Percentiles rank a stretch among this genome's conserved stretches.
Conservation (phyloP, 441 rosid species). For the Erysimum cheiri region DNA sequence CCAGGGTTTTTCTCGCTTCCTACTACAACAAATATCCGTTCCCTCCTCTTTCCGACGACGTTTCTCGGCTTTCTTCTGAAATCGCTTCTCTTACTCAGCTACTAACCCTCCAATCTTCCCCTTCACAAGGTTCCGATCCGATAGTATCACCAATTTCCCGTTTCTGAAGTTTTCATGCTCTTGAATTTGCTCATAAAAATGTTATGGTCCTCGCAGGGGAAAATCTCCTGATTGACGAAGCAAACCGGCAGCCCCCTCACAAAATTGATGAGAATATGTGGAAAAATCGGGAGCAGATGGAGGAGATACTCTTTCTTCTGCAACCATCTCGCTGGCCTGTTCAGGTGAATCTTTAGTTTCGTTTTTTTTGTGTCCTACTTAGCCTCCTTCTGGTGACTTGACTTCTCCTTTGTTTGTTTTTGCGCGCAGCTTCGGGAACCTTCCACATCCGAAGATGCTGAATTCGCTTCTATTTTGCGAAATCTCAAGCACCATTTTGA, state of each 20-base stretch:
- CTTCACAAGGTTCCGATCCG: conserved; percentile 61
- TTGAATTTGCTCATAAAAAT: not conserved
- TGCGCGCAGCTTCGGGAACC: conserved; percentile 70
- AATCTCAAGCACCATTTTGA: conserved; percentile 53
- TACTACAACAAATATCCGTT: conserved; percentile 83
- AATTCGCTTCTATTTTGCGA: conserved; percentile 51
- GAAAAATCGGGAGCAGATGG: conserved; percentile 93
- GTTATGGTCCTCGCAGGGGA: conserved; percentile 51
- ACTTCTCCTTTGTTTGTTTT: not conserved
- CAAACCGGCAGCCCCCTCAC: conserved; percentile 71
- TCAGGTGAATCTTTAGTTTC: conserved; percentile 46
- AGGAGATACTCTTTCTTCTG: conserved; percentile 80
- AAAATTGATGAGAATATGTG: conserved; percentile 98
- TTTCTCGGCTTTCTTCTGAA: conserved; percentile 66
- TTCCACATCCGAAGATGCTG: conserved; percentile 57
- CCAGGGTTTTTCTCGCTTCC: conserved; percentile 75
- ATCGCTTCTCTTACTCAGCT: conserved; percentile 64
- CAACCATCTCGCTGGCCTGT: conserved; percentile 74
- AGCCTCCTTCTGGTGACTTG: conserved; percentile 6
- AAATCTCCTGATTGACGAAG: conserved; percentile 59
- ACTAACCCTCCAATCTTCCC: conserved; percentile 56
- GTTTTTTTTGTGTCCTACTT: not conserved
- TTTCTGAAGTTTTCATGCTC: not conserved
- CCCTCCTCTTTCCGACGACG: conserved; percentile 73
- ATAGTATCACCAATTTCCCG: not conserved